Percentiles rank a stretch among this genome's conserved stretches.
These are phyloP conservation scores for Flaveria robusta DNA, from an alignment of 129 eudicot genomes.

Conservation along the genomic window DNA sequence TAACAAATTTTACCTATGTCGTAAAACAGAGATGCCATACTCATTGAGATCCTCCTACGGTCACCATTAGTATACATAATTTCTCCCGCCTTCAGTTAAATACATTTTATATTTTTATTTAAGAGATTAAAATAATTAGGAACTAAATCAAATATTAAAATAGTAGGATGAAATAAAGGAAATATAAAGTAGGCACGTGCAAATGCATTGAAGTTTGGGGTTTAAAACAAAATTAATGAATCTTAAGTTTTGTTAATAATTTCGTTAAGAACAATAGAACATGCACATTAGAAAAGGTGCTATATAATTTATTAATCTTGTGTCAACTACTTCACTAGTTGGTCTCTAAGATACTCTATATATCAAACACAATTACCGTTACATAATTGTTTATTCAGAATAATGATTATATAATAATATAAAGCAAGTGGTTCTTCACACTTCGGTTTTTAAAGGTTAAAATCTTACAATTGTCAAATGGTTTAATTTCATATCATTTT, in stretches of 20 bases:
- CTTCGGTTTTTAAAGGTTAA: too few species aligned
- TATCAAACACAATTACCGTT: not conserved
- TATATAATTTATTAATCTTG: not conserved
- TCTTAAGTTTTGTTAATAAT: not conserved
- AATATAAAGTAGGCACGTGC: slow-evolving; percentile 10
- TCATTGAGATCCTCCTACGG: too few species aligned
- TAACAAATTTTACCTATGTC: too few species aligned
- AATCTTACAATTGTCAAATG: too few species aligned
- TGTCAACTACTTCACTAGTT: slow-evolving; percentile 12
- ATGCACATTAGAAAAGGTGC: slow-evolving; percentile 23
- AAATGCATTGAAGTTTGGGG: slow-evolving; percentile 22
- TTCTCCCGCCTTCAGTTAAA: not conserved
- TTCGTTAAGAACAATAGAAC: slow-evolving; percentile 7
- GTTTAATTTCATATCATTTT: too few species aligned
- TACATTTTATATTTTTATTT: not conserved
- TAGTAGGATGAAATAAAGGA: not conserved
- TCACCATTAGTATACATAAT: not conserved
- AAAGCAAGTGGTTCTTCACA: too few species aligned
- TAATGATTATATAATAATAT: not conserved
- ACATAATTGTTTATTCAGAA: not conserved
- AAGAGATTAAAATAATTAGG: not conserved
- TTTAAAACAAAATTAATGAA: slow-evolving; percentile 9
- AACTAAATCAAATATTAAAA: not conserved
- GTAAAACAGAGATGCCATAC: too few species aligned
- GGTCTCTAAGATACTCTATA: slow-evolving; percentile 18